Percentiles rank a stretch among this genome's conserved stretches.
Evolutionary conservation across 176 grass and related monocot genomes (phyloP).

Genomic region (Hsuehochloa calcarea): DNA sequence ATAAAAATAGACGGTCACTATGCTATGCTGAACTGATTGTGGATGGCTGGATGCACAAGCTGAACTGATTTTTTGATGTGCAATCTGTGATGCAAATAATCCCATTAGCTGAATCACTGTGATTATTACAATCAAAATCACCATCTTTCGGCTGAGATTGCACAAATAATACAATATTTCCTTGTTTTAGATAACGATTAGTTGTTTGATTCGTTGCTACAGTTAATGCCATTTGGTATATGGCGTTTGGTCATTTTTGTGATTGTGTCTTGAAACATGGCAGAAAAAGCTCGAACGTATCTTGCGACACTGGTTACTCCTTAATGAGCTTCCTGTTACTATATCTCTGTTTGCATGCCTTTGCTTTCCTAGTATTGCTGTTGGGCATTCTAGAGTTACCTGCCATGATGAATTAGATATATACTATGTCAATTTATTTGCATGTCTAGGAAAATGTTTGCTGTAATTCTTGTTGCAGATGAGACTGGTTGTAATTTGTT

Average conservation of each 20-base stretch:
- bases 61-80: background rate
- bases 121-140: constrained; percentile 52
- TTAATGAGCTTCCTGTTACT: constrained; percentile 46
- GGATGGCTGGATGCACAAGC: background rate
- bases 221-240: constrained; percentile 47
- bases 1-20: too few relatives aligned
- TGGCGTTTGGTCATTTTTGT: constrained; percentile 20
- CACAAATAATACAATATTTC: background rate
- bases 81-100: constrained; percentile 53
- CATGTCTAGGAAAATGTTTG: background rate
- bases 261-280: constrained; percentile 53
- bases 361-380: background rate
- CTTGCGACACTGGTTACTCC: constrained; percentile 46
- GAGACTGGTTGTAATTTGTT: background rate
- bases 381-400: background rate
- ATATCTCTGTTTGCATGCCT: constrained; percentile 33
- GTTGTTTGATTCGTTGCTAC: background rate
- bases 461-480: background rate
- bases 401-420: too few relatives aligned
- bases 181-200: background rate
- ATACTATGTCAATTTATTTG: background rate
- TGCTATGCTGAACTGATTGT: background rate
- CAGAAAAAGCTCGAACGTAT: constrained; percentile 31
- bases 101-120: constrained; percentile 41
- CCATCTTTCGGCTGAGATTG: constrained; percentile 71